Conservation (phyloP, 108 stramenopile species). For the Cyclostephanos tholiformis region DNA sequence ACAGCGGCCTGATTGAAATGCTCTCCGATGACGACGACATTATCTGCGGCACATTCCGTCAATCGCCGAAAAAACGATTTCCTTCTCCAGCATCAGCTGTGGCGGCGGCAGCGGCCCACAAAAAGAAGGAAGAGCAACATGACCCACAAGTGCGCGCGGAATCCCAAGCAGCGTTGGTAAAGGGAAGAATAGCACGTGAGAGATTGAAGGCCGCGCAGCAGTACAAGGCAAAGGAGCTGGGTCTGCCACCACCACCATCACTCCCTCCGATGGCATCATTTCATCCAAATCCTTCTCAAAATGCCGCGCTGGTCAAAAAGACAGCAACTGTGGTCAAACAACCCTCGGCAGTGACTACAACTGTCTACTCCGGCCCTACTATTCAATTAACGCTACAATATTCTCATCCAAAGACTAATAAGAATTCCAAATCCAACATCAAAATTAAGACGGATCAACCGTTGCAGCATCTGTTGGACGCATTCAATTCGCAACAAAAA, state of each 20-base stretch:
- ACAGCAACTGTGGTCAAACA: background rate
- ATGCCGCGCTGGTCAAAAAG: background rate
- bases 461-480: constrained; percentile 27
- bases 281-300: background rate
- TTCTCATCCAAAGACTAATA: constrained; percentile 20
- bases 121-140: background rate
- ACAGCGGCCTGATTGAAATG: background rate
- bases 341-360: background rate
- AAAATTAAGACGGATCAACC: constrained; percentile 47
- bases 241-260: background rate
- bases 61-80: background rate
- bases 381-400: constrained; percentile 35
- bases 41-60: background rate
- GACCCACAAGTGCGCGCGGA: constrained; percentile 11
- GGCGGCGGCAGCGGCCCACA: background rate
- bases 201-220: constrained; percentile 12
- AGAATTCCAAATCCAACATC: constrained; percentile 19
- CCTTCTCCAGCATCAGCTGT: background rate
- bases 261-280: background rate
- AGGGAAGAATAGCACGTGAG: background rate
- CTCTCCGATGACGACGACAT: background rate
- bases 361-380: constrained; percentile 15
- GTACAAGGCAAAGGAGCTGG: constrained; percentile 16
- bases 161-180: constrained; percentile 6
- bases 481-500: constrained; percentile 24